These are phyloP conservation scores for Fusarium abutilonis DNA, from an alignment of 2,329 filamentous ascomycete genomes.

Conservation along the genomic window DNA sequence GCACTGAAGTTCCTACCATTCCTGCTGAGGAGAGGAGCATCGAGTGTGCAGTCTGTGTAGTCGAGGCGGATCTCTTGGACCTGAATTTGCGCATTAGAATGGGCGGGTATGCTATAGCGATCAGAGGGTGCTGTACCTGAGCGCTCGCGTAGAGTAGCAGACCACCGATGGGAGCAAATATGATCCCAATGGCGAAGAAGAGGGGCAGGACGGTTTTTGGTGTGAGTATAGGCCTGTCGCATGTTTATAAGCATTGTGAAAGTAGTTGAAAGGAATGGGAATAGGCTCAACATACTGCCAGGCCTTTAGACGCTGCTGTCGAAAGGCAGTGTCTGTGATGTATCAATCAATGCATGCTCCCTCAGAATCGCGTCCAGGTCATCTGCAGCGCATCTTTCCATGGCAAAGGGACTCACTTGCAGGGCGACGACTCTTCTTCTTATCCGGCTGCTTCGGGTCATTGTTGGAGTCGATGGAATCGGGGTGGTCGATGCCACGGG, in stretches of 20 bases:
- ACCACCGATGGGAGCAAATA: slow-evolving; percentile 93
- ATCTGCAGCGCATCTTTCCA: slow-evolving; percentile 16
- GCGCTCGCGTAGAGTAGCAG: slow-evolving; percentile 86
- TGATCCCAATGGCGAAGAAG: slow-evolving; percentile 89
- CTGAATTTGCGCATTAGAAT: slow-evolving; percentile 55
- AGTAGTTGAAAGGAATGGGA: slow-evolving; percentile 5
- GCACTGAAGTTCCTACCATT: slow-evolving; percentile 50
- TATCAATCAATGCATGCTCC: slow-evolving; percentile 33
- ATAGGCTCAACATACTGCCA: slow-evolving; percentile 81
- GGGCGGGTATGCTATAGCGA: neutral
- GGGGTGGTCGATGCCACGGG: slow-evolving; percentile 56
- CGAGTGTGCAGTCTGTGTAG: slow-evolving; percentile 78
- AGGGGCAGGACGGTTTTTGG: slow-evolving; percentile 92
- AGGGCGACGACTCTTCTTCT: slow-evolving; percentile 90
- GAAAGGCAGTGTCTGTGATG: slow-evolving; percentile 85
- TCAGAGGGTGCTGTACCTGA: slow-evolving; percentile 61
- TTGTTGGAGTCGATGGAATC: slow-evolving; percentile 67
- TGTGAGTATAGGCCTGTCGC: slow-evolving; percentile 84
- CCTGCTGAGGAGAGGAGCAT: slow-evolving; percentile 58
- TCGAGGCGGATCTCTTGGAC: slow-evolving; percentile 92
- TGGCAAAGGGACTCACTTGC: slow-evolving; percentile 72
- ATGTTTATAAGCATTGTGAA: slow-evolving; percentile 50
- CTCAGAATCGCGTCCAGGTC: neutral
- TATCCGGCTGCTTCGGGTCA: slow-evolving; percentile 68
- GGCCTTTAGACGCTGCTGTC: slow-evolving; percentile 96